Evolutionary conservation across 805 yeast species (phyloP), one percentile per base, ranked within the genome.

Genomic region (Candida michaelii): DNA sequence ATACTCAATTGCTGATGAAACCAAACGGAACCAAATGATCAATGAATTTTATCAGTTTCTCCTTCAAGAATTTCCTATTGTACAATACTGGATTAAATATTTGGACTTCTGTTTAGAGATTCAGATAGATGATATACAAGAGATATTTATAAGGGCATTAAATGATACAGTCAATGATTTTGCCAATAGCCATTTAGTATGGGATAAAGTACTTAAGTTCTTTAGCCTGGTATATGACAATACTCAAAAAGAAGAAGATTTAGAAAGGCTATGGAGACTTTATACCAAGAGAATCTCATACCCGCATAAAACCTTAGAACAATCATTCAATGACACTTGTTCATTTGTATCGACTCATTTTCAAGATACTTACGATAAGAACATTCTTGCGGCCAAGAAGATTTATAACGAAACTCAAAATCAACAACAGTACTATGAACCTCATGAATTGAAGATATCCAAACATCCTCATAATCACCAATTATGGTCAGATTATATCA

Each of bases 281-380:
- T 59, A 64, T 52, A 39, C 62, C 4, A 49, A 58, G 19, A 54
- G 76, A 30, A 51, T 79, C 4, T 30, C 49, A 1, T 47, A 52
- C 8, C 81, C 81, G 0, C 80, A 76, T 53, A 43, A 51, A 1
- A 49, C 56, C 2, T 42, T 76, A 6, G 74, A 71, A 3, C 62
- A 65, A 0, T 68, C 79, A 0, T 71, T 62, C 49, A 53, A 61
- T 8, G 56, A 57, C 1, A 68, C 62, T 33, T 77, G 81, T 1
- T 18, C 55, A 0, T 73, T 75, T 40, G 59, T 77, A 1, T 59
- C 78, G 1, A 27, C 42, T 2, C 30, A 61, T 34, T 56, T 49
- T 16, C 50, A 50, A 12, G 44, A 38, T 1, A 36, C 59, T 3
- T 76, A 77, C 45, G 63, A 60, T 1, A 29, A 39, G 0, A 55